Evolutionary conservation across 192 early-diverging fungal genomes (phyloP).

Genomic region (Dissophora globulifera): DNA sequence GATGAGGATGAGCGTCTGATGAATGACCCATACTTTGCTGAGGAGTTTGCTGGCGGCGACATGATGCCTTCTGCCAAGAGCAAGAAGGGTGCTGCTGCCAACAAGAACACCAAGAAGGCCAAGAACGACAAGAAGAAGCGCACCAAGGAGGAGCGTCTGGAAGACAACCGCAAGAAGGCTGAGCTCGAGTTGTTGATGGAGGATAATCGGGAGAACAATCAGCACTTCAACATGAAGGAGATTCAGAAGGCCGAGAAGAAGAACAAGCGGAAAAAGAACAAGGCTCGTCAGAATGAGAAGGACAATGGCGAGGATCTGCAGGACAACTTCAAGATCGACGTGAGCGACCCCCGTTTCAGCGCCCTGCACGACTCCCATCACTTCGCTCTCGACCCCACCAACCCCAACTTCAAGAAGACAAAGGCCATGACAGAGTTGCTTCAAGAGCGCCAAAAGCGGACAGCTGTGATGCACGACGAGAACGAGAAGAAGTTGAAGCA

Average conservation of each 20-base stretch:
- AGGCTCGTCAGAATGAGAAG: slow-evolving; percentile 55
- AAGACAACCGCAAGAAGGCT: slow-evolving; percentile 70
- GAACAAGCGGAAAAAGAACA: slow-evolving; percentile 62
- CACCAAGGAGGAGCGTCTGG: slow-evolving; percentile 64
- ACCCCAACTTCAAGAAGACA: slow-evolving; percentile 91
- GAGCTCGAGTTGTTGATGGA: slow-evolving; percentile 90
- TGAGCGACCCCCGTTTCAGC: slow-evolving; percentile 86
- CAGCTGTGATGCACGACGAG: slow-evolving; percentile 16
- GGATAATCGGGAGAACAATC: slow-evolving; percentile 65
- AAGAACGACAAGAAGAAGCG: slow-evolving; percentile 63
- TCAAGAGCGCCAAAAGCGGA: slow-evolving; percentile 61
- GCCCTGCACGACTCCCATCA: slow-evolving; percentile 83
- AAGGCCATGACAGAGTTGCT: slow-evolving; percentile 80
- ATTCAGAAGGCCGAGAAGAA: slow-evolving; percentile 87
- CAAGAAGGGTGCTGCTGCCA: slow-evolving; percentile 37
- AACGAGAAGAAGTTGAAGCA: slow-evolving; percentile 49
- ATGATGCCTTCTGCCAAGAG: slow-evolving; percentile 51
- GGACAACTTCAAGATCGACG: slow-evolving; percentile 90
- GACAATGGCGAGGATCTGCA: slow-evolving; percentile 62
- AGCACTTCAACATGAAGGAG: slow-evolving; percentile 91
- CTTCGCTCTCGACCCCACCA: slow-evolving; percentile 96
- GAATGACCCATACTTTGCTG: slow-evolving; percentile 57
- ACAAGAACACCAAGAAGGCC: slow-evolving; percentile 48
- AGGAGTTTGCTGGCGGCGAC: slow-evolving; percentile 44
- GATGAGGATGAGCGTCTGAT: slow-evolving; percentile 63